Base-by-base conservation (phyloP, 116 monocot species). In the Dioscorea cayenensis region DNA sequence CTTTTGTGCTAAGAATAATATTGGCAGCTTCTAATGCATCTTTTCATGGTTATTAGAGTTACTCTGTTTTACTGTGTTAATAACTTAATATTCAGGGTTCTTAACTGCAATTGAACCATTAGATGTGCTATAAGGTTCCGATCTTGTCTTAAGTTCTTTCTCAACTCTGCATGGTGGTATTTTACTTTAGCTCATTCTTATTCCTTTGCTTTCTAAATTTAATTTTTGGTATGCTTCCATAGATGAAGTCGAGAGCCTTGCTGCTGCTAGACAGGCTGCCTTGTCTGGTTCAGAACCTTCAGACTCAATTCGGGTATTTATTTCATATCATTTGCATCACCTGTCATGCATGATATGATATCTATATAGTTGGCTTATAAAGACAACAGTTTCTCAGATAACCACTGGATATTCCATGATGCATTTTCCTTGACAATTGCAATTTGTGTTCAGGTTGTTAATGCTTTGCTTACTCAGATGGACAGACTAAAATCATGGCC, bases 181-280 rank as follows among this genome's bases (percentile, higher is more conserved):
- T 62, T 72, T 43, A n/a, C 50, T 29, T 32, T 2, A 36, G 64
- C 8, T 28, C 32, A 0, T 64, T 16, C 71, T 62, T 17, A 76
- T 50, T n/a, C 62, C 18, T 66, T 51, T 22, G 75, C 28, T 75
- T 12, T 60, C 32, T 43, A 5, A 43, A 7, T 12, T 43, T 6
- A 43, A 8, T 43, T 43, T 43, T 43, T 43, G 7, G 5, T 19
- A 50, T 52, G 64, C 64, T 71, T 73, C 0, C 84, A 36, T 72
- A 99, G 99, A 99, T 91, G 99, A 99, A 86, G 99, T 99, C 62
- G 94, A 99, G 86, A 99, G 94, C 76, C 94, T 99, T 81, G 94
- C 94, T 76, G 94, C 94, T 85, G 94, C 94, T 17, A 84, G 99
- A 78, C 86, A 99, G 22, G 94, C 99, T 66, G 94, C 94, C 21